phyloP scores from a whole-genome alignment of 345 rosid genomes.

The Bretschneidera sinensis region DNA sequence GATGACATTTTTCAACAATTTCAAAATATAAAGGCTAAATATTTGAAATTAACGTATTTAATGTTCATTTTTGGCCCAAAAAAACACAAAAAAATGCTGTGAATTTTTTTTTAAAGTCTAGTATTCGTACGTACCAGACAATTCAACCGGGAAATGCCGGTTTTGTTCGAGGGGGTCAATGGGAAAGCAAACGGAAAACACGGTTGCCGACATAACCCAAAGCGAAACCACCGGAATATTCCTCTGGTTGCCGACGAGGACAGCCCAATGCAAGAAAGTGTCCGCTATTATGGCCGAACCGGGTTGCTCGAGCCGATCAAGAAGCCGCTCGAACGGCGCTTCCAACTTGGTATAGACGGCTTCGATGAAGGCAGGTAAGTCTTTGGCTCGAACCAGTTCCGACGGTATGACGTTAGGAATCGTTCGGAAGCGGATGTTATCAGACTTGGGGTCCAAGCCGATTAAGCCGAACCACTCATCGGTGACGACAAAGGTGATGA shows the following conservation, averaged over 20 bases:
- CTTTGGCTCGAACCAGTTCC: constrained; percentile 30
- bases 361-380: constrained; percentile 33
- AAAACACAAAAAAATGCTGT: no score
- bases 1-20: no score
- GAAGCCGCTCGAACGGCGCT: constrained; percentile 44
- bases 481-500: constrained; percentile 54
- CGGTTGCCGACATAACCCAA: constrained; percentile 20
- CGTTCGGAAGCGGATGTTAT: constrained; percentile 25
- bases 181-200: constrained; percentile 21
- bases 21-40: no score
- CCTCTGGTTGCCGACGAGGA: constrained; percentile 20
- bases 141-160: constrained; percentile 22
- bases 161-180: constrained; percentile 20
- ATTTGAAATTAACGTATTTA: no score
- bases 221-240: constrained; percentile 37
- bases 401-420: constrained; percentile 49
- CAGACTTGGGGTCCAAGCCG: constrained; percentile 32
- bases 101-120: no score
- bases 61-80: no score
- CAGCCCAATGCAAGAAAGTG: constrained; percentile 20
- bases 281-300: constrained; percentile 24
- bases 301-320: constrained; percentile 27
- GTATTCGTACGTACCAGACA: constrained; percentile 27
- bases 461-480: constrained; percentile 66
- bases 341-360: constrained; percentile 41